Percentiles rank a stretch among this genome's conserved stretches.
Conservation (phyloP, 495 filamentous ascomycete species). For the Tuber indicum region DNA sequence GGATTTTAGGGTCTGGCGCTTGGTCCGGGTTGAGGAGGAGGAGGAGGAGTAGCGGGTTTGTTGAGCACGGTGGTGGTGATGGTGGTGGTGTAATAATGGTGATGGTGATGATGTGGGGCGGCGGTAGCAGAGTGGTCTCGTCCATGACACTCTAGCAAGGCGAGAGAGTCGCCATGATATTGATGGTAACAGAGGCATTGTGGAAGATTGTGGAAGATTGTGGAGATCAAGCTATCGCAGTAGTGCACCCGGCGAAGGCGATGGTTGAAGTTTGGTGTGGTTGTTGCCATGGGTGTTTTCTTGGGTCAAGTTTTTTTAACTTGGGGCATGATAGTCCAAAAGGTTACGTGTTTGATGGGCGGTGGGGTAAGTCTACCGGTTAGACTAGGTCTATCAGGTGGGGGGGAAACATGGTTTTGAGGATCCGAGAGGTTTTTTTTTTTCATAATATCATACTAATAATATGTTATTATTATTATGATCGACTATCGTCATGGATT, state of each 20-base stretch:
- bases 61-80: neutral
- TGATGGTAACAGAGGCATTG: neutral
- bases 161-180: neutral
- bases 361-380: too few relatives aligned
- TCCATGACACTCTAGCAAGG: neutral
- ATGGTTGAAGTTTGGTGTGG: neutral
- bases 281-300: neutral
- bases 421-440: too few relatives aligned
- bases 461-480: neutral
- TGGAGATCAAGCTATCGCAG: neutral
- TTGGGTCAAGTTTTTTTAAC: neutral
- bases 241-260: conserved; percentile 5
- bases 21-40: conserved; percentile 24
- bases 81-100: neutral
- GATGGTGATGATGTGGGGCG: neutral
- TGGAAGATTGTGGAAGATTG: neutral
- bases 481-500: conserved; percentile 4
- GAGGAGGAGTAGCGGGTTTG: conserved; percentile 37
- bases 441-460: neutral
- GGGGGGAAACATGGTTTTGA: too few relatives aligned
- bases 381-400: too few relatives aligned
- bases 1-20: conserved; percentile 53
- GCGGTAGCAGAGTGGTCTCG: neutral
- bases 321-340: neutral
- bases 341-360: too few relatives aligned